Evolutionary conservation across 148 eudicot species (phyloP).

Genomic region (Gaultheria prostrata): DNA sequence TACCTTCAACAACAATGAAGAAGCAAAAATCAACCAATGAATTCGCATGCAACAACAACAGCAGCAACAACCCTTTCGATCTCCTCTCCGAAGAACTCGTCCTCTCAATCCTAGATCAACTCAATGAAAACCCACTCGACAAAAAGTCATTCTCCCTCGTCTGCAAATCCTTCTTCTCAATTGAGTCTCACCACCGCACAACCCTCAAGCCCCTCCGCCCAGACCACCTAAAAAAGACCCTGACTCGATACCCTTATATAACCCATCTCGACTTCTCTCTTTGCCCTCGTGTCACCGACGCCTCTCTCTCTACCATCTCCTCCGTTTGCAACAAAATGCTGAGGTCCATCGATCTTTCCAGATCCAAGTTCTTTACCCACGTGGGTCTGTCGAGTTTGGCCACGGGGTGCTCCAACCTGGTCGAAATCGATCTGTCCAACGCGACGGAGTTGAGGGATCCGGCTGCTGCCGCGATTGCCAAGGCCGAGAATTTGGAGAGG

Average conservation of each 20-base stretch:
- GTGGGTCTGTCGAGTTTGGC: conserved; percentile 58
- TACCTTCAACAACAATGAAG: conserved; percentile 39
- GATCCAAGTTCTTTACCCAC: conserved; percentile 57
- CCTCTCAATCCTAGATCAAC: conserved; percentile 55
- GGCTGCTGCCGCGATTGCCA: conserved; percentile 63
- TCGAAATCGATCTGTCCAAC: conserved; percentile 70
- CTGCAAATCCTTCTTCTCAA: conserved; percentile 46
- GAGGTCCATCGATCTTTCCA: conserved; percentile 53
- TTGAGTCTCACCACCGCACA: conserved; percentile 63
- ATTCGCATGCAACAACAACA: not conserved
- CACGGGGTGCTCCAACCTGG: conserved; percentile 48
- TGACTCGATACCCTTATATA: conserved; percentile 43
- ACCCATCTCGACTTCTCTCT: conserved; percentile 54
- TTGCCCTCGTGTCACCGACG: conserved; percentile 72
- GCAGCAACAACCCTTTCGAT: conserved; percentile 42
- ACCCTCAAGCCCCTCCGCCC: conserved; percentile 59
- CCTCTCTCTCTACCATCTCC: conserved; percentile 28
- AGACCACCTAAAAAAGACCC: conserved; percentile 39
- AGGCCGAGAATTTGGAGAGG: conserved; percentile 65
- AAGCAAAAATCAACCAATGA: conserved; percentile 32
- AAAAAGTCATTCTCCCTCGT: conserved; percentile 68
- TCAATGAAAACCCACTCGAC: conserved; percentile 45
- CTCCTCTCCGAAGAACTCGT: conserved; percentile 62
- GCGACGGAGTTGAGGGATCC: conserved; percentile 58
- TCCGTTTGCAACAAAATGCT: conserved; percentile 25